Evolutionary conservation across 208 protist species (phyloP).

Genomic region (Balamuthia mandrillaris): DNA sequence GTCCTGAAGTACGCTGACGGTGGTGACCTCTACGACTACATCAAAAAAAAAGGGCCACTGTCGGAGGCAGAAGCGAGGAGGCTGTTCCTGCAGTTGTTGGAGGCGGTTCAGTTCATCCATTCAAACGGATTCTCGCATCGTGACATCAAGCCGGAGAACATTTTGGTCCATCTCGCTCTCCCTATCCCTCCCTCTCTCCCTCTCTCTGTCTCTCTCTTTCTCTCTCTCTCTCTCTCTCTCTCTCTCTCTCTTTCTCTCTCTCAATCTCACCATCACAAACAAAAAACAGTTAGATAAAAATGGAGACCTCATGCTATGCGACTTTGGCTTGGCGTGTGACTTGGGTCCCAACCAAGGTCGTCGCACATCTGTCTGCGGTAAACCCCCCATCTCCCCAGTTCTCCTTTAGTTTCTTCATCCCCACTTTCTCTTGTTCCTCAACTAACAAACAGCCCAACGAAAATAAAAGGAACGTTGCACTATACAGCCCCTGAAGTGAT

Average conservation of each 20-base stretch:
- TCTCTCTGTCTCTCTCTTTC: too few relatives aligned
- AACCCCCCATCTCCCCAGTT: too few relatives aligned
- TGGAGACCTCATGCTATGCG: background rate
- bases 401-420: too few relatives aligned
- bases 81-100: conserved; percentile 76
- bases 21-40: background rate
- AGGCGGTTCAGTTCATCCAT: conserved; percentile 90
- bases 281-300: too few relatives aligned
- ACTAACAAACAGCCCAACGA: too few relatives aligned
- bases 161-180: conserved; percentile 99
- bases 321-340: background rate
- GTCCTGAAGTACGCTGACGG: conserved; percentile 65
- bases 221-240: too few relatives aligned
- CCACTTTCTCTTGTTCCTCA: too few relatives aligned
- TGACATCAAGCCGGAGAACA: conserved; percentile 93
- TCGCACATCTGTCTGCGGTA: background rate
- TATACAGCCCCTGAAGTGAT: conserved; percentile 5
- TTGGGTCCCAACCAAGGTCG: background rate
- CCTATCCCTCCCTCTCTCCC: too few relatives aligned
- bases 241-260: too few relatives aligned
- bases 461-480: background rate
- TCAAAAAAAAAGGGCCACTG: background rate
- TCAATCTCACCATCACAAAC: too few relatives aligned
- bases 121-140: conserved; percentile 98
- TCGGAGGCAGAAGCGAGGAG: background rate